Evolutionary conservation across 176 grass and related monocot species (phyloP), one percentile per base, ranked within the genome.

Genomic region (Paspalum vaginatum): DNA sequence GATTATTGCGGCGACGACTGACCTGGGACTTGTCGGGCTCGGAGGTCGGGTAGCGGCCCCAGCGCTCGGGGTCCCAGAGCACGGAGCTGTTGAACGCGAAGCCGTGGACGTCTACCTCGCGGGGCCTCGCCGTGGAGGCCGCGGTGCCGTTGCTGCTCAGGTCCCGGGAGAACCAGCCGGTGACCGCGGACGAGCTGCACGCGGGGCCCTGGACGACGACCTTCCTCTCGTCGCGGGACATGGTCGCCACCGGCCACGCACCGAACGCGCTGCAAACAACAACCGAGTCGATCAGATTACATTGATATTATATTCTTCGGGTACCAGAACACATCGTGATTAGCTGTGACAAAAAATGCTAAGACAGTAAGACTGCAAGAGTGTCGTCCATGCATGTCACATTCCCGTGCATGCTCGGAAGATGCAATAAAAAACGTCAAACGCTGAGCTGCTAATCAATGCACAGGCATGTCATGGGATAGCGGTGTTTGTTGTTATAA

Each of bases 21-120:
- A 96, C 93, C 93, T 96, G 93, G 17, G 93, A 96, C 53, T 89
- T 96, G 87, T 96, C 93, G 43, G 93, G 90, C 82, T 92, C 82
- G 72, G 93, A 92, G 69, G 93, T 90, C 40, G 93, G 93, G 88
- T 86, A 86, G 16, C 93, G 93, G 11, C 93, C 93, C 93, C 93
- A 96, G 70, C 93, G 87, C 87, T 96, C 93, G 57, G 93, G 93
- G 85, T 96, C 93, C 93, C 93, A 96, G 25, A 96, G 87, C 72
- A 96, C 88, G 1, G 93, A 96, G 85, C 93, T 96, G 82, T 96
- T 96, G 87, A 96, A 96, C 40, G 93, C 93, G 78, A 96, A 96
- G 76, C 90, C 79, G 50, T 86, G 86, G 45, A 64, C 78, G 52
- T 92, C 82, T 26, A 92, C 70, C 75, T 85, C 72, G 17, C 21